Base-by-base conservation (phyloP, 129 eudicot genomes). In the Flaveria trinervia region DNA sequence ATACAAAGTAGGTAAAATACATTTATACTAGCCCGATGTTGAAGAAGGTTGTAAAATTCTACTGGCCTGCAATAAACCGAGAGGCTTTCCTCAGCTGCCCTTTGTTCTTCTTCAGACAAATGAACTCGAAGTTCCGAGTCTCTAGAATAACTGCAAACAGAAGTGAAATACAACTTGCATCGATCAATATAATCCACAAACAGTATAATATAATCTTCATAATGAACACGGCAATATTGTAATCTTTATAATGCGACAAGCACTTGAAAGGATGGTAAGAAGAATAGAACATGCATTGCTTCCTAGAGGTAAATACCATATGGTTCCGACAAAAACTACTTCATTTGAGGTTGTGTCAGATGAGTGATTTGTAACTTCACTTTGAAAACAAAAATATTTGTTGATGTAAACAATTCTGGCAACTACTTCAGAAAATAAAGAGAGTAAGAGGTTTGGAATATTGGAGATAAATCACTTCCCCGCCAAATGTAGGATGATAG, bases 41-140 rank as follows among this genome's bases (percentile, higher is more conserved):
- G 90, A 77, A 95, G 93, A 83, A 95, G 88, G 83, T 91, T 89
- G 89, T 95, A 95, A 6, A 95, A 74, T 71, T 95, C 99, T 51
- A 95, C 92, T 18, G 99, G 97, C 79, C 86, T 89, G 96, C 97
- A 91, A 67, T 91, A 95, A 18, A 69, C 82, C 51, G 92, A 71
- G 67, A 95, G 88, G 86, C 94, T 88, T 73, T 91, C 96, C 72
- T 95, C 97, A 59, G 99, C 99, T 54, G 87, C 97, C 79, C 43
- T 78, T 82, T 86, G 85, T 82, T 95, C 97, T 75, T 95, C 97
- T 26, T 86, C 83, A 43, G 97, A 89, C 83, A 95, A 86, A 70
- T 75, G 93, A 43, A 76, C 83, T 56, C 85, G 88, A 68, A 88
- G 69, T 83, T 86, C 98, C 66, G 86, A 77, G 64, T 84, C 85